These are phyloP conservation scores for Oryza glumipatula DNA, from an alignment of 176 grass and related monocot species.

Conservation along the genomic window DNA sequence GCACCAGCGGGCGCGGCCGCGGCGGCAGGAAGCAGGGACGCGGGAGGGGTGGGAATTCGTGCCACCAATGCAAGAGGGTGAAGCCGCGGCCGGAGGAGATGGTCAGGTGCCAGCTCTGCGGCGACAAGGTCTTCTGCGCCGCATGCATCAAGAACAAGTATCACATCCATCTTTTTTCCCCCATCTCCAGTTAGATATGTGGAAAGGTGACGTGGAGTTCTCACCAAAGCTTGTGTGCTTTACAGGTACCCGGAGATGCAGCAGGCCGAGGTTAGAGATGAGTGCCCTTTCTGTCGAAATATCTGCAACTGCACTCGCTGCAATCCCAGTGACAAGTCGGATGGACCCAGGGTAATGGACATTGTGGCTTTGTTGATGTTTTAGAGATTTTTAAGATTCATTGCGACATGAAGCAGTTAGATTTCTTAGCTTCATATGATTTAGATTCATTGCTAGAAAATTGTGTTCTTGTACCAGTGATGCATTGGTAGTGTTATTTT, in stretches of 20 bases:
- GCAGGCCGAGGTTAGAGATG: not conserved
- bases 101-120: constrained; percentile 36
- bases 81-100: not conserved
- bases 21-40: not conserved
- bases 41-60: constrained; percentile 19
- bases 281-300: constrained; percentile 45
- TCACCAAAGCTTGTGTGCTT: not conserved
- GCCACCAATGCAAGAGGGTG: constrained; percentile 40
- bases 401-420: not conserved
- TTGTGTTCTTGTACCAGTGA: not conserved
- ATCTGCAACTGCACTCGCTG: constrained; percentile 45
- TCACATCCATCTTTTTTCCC: not conserved
- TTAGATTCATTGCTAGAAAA: constrained; percentile 3
- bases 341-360: constrained; percentile 35
- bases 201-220: not conserved
- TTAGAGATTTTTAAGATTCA: not conserved
- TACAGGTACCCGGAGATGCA: constrained; percentile 48
- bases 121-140: constrained; percentile 43
- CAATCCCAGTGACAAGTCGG: not conserved
- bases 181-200: not conserved
- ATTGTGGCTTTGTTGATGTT: constrained; percentile 3
- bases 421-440: not conserved
- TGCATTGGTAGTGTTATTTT: not conserved
- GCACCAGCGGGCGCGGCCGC: not conserved
- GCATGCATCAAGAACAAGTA: constrained; percentile 33